Conservation (phyloP, 148 eudicot genomes). For the Heliamphora exappendiculata region DNA sequence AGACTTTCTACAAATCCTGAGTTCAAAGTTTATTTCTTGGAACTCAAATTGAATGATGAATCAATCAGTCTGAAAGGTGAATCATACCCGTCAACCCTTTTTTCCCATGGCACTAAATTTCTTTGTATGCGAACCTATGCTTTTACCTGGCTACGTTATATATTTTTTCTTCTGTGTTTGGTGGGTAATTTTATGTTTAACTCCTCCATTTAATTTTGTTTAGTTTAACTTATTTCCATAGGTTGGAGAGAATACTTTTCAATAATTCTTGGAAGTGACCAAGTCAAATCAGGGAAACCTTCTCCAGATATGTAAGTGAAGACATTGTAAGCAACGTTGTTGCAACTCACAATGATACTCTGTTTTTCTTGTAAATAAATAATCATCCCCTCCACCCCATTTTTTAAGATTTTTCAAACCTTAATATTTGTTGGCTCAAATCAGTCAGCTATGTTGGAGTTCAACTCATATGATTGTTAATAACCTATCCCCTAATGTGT, state of each 20-base stretch:
- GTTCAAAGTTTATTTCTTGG: neutral
- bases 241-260: slow-evolving; percentile 74
- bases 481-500: too few relatives aligned
- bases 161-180: neutral
- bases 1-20: neutral
- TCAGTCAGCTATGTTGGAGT: neutral
- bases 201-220: neutral
- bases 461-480: too few relatives aligned
- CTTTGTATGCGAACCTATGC: neutral
- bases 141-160: neutral
- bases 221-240: slow-evolving; percentile 18
- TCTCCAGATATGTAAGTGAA: slow-evolving; percentile 78
- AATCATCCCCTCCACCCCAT: too few relatives aligned
- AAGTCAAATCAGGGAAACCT: slow-evolving; percentile 83
- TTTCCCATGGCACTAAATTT: neutral
- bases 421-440: neutral
- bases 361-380: neutral
- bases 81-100: neutral
- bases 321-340: neutral
- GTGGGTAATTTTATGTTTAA: neutral
- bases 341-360: neutral
- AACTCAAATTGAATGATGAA: neutral
- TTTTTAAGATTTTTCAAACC: neutral
- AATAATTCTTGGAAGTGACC: slow-evolving; percentile 76
- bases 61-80: neutral